Evolutionary conservation across 83 land plant genomes (phyloP), one percentile per base, ranked within the genome.

Genomic region (Diphasiastrum complanatum): DNA sequence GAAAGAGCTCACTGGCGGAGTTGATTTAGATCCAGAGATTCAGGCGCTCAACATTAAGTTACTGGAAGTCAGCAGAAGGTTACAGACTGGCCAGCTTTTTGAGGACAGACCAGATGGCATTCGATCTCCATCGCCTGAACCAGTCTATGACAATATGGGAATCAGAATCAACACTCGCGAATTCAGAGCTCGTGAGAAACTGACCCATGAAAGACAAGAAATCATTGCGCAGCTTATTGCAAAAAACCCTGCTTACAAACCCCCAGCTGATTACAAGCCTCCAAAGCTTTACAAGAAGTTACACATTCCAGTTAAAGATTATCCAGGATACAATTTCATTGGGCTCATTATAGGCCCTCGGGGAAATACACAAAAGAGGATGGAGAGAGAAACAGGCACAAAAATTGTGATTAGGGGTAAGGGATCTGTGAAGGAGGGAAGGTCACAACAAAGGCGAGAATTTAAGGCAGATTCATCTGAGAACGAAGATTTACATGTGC

Each of bases 281-380:
- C 61, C 66, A 30, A 75, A 75, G 68, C 60, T 61, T 32, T 63
- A 68, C 36, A 75, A 68, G 32, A 75, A 75, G 48, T 74, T 75
- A 8, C 69, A 52, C 55, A 75, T 75, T 12, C 78, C 78, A 19
- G 73, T 68, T 1, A 75, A 75, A 33, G 78, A 75, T 26, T 75
- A 69, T 34, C 78, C 78, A 14, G 78, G 78, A 6, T 75, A 75
- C 60, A 75, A 75, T 38, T 75, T 75, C 30, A 75, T 75, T 12
- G 78, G 78, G 4, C 59, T 75, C 52, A 69, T 75, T 46, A 75
- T 75, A 45, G 78, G 78, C 10, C 78, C 78, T 41, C 78, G 78
- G 19, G 78, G 78, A 1, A 75, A 75, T 45, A 75, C 78, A 26
- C 78, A 75, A 63, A 75, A 75, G 45, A 53, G 78, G 67, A 75